A percentile compares a stretch with the other conserved stretches of the same genome.
Evolutionary conservation across 306 rosid genomes (phyloP).

Genomic region (Erythrophleum fordii): DNA sequence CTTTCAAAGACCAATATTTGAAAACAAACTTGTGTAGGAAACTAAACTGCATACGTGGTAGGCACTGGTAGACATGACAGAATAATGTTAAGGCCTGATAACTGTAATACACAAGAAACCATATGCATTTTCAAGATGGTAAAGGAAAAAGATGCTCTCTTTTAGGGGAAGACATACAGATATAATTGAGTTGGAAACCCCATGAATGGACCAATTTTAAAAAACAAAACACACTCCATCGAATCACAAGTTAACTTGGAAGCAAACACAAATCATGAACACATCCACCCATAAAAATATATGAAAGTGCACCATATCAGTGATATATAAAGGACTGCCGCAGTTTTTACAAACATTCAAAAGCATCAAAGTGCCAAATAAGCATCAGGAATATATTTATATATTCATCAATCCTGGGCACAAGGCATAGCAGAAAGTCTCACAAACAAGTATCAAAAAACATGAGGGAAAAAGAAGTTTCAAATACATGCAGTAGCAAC

Average conservation of each 20-base stretch:
- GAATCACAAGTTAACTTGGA: not conserved
- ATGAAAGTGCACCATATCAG: not conserved
- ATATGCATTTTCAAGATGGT: not conserved
- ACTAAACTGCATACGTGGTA: not conserved
- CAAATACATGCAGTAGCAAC: not conserved
- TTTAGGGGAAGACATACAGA: not conserved
- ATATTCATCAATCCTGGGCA: not conserved
- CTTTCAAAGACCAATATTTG: not conserved
- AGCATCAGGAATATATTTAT: not conserved
- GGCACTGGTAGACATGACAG: not conserved
- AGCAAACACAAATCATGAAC: conserved; percentile 5
- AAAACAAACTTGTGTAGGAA: conserved; percentile 3
- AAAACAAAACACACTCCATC: not conserved
- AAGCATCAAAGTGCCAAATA: not conserved
- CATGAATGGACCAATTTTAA: not conserved
- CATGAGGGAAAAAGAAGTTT: not conserved
- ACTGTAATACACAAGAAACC: not conserved
- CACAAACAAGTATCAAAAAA: not conserved
- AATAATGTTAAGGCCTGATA: not conserved
- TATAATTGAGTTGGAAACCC: not conserved
- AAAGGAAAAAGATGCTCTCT: not conserved
- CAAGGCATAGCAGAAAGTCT: not conserved
- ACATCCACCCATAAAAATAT: conserved; percentile 15
- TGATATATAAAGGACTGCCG: not conserved
- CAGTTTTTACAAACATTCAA: not conserved